Base-by-base conservation (phyloP, 768 basidiomycete genomes). In the Mycena sanguinolenta region DNA sequence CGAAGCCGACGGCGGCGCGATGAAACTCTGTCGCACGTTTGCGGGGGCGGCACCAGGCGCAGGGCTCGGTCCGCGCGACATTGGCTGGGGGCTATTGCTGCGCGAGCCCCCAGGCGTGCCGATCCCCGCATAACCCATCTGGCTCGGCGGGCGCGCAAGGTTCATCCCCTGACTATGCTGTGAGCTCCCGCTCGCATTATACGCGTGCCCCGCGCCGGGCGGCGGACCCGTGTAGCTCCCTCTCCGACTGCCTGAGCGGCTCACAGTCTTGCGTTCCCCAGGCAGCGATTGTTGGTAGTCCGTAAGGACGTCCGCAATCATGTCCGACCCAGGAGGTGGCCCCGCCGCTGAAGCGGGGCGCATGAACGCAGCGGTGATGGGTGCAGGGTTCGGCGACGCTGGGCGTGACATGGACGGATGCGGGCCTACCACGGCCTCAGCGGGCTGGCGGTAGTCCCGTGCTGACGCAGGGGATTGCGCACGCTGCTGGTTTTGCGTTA, bases 211-310 rank as follows among this genome's bases (percentile, higher is more conserved):
- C 14, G 74, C 66, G 38, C 76, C 74, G 30, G 79, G 73, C 49
- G 78, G 78, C 12, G 81, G 74, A 6, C 82, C 82, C 23, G 78
- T 74, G 58, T 78, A 81, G 64, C 84, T 81, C 54, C 82, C 78
- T 49, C 81, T 79, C 72, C 82, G 76, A 74, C 88, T 92, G 72
- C 85, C 87, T 59, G 85, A 84, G 53, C 88, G 82, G 75, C 88
- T 90, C 28, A 88, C 82, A 10, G 86, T 84, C 79, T 88, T 90
- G 58, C 88, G 83, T 78, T 98, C 97, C 4, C 95, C 96, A 9
- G 96, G 97, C 77, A 98, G 88, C 1, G 92, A 89, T 75, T 96
- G 95, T 30, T 91, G 88, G 76, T 98, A 98, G 72, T 90, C 87
- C 0, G 84, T 84, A 19, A 95, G 80, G 10, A 95, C 90, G n/a